Evolutionary conservation across 495 filamentous ascomycete genomes (phyloP).

Genomic region (Neurospora sp.): DNA sequence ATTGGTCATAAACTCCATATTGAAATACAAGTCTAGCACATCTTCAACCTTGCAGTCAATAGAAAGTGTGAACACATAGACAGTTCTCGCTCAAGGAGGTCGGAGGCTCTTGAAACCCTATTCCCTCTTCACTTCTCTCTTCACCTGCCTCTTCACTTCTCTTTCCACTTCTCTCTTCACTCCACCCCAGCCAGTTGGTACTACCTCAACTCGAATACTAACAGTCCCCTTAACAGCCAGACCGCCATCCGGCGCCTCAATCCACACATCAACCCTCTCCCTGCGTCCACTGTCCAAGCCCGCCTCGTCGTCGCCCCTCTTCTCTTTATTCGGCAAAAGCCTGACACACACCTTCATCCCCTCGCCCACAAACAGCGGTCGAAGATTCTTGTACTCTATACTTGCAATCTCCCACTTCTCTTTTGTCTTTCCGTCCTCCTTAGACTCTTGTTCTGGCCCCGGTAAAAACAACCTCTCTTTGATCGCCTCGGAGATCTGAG

Average conservation of each 20-base stretch:
- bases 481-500: not conserved
- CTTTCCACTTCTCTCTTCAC: not conserved
- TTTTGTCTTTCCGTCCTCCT: constrained; percentile 3
- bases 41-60: not conserved
- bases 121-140: not conserved
- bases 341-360: constrained; percentile 49
- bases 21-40: not conserved
- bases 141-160: no score
- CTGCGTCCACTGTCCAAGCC: not conserved
- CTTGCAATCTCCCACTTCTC: constrained; percentile 23
- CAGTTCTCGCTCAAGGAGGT: not conserved
- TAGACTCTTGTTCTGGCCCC: not conserved
- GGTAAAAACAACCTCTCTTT: not conserved
- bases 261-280: constrained; percentile 53
- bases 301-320: not conserved
- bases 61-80: not conserved
- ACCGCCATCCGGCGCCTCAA: constrained; percentile 48
- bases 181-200: no score
- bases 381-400: constrained; percentile 74
- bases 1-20: not conserved
- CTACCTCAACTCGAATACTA: not conserved
- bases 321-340: constrained; percentile 15
- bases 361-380: constrained; percentile 68
- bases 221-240: constrained; percentile 48
- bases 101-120: not conserved